Base-by-base conservation (phyloP, 495 filamentous ascomycete species). In the Platismatia glauca region DNA sequence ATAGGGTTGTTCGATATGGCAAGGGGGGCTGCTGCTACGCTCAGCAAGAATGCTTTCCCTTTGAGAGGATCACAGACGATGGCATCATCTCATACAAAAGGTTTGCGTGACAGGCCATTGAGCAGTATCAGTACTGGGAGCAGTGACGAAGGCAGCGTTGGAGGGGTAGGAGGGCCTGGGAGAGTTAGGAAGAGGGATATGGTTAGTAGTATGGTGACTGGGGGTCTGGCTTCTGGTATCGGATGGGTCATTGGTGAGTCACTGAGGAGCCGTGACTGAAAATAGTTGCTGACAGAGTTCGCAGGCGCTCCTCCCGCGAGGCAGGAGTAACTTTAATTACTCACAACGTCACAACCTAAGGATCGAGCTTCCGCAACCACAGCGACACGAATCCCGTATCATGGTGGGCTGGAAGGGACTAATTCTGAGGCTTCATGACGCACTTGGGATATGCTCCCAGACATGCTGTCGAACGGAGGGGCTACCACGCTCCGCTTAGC, bases 1-100 rank as follows among this genome's bases (percentile, higher is more conserved):
- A 92, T 97, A 86, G 91, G 90, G 3, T 77, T 97, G 31, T 97
- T 98, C 69, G 95, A 96, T 64, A 83, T 97, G 48, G 91, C 92
- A 11, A 80, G 90, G 34, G 90, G 86, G 58, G 91, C 91, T 37
- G 84, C 89, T 7, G 80, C 86, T 46, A 91, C 95, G 11, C 80
- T 88, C 29, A 81, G 83, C 59, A 82, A 82, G 72, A 85, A 79
- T 66, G 79, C 84, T 6, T 85, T 85, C 65, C 82, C 82, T 13
- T 69, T 86, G 15, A 71, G 75, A 34, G 31, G 29, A 4, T 31
- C 50, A 24, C 52, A 56, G 22, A 35, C 44, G 52, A 24, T 16
- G 16, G 29, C 22, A 8, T 33, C 52, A 22, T 20, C 12, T 31
- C 11, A 9, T 44, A 7, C 39, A 15, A 67, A 55, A 58, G 27